Percentiles rank a stretch among this genome's conserved stretches.
These are phyloP conservation scores for Melianthus villosus DNA, from an alignment of 441 rosid genomes.

Conservation along the genomic window DNA sequence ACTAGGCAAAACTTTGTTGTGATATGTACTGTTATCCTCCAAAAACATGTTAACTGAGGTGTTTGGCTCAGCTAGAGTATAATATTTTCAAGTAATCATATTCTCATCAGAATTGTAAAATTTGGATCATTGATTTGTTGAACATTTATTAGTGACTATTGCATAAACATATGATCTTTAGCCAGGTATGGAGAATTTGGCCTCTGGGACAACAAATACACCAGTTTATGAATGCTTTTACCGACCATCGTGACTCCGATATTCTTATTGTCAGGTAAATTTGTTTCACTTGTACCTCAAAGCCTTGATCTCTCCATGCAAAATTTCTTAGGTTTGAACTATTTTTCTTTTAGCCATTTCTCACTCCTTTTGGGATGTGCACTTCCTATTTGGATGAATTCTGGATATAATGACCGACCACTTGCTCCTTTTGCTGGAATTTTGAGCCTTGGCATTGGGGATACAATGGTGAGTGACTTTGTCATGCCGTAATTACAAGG, in stretches of 20 bases:
- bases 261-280: conserved; percentile 70
- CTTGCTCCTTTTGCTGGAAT: conserved; percentile 93
- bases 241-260: conserved; percentile 95
- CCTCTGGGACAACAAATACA: conserved; percentile 65
- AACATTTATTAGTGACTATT: no score
- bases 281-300: conserved; percentile 3
- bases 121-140: no score
- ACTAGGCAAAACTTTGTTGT: no score
- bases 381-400: conserved; percentile 95
- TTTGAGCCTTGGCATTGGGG: conserved; percentile 96
- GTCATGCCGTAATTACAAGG: neutral
- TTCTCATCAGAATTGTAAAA: no score
- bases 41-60: no score
- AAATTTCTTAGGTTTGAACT: neutral
- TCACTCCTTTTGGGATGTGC: conserved; percentile 91
- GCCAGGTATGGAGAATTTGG: conserved; percentile 81
- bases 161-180: neutral
- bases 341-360: conserved; percentile 48
- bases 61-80: no score
- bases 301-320: conserved; percentile 3
- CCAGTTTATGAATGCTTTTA: conserved; percentile 87
- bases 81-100: no score
- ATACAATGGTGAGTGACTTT: conserved; percentile 66
- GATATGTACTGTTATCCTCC: no score
- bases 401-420: conserved; percentile 84